Base-by-base conservation (phyloP, 2,329 filamentous ascomycete species). In the Beauveria bassiana region DNA sequence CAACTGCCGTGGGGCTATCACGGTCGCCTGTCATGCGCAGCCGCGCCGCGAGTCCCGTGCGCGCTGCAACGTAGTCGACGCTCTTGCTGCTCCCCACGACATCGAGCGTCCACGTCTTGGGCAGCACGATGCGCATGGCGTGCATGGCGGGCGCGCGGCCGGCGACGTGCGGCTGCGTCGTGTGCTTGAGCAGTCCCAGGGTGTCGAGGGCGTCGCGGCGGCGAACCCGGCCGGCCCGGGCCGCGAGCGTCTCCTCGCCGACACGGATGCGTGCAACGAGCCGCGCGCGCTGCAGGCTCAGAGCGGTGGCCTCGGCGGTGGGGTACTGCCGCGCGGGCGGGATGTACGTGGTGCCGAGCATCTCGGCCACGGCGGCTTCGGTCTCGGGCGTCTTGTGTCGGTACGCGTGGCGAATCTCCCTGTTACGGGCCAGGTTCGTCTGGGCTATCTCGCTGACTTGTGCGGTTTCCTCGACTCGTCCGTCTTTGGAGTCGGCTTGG, bases 131-230 rank as follows among this genome's bases (percentile, higher is more conserved):
- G 38, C 72, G 68, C 57, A 76, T 68, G 14, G 74, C 74, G 22
- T 72, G 71, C 69, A 75, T 73, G 50, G 68, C 69, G 18, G 68
- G 65, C 56, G 66, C 67, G n/a, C 69, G 46, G 9, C 50, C 69
- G 34, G 34, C 34, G 4, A 38, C 34, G 38, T 66, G 69, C 62
- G 66, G 68, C 59, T 68, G 68, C 16, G 77, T 80, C 65, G 68
- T 72, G 16, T 67, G 66, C 63, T 71, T 71, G 62, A 82, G 71
- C 4, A 73, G 64, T 9, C 68, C 63, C 46, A 81, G 71, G 12
- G 75, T 73, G 6, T 68, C 64, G 16, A 70, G 34, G 9, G 46
- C 57, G 49, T 45, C 38, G 38, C 57, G 49, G 16, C 40, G 34
- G 16, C 57, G 57, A 10, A 26, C 40, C 46, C 38, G 52, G 50